Base-by-base conservation (phyloP, 805 yeast species). In the Saccharomycopsis fibuligera region DNA sequence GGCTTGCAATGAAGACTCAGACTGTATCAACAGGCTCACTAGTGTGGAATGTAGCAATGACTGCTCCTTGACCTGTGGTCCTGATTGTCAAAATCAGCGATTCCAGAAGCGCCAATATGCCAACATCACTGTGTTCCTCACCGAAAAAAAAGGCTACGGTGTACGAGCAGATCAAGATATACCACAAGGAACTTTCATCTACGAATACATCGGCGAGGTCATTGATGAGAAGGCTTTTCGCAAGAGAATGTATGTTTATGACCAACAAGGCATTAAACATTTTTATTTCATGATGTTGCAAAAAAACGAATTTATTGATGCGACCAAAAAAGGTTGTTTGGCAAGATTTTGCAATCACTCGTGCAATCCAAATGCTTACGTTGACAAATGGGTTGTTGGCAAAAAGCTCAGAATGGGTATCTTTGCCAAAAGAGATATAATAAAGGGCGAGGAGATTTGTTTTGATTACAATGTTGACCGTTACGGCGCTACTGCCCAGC, bases 351-450 rank as follows among this genome's bases (percentile, higher is more conserved):
- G 93, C 62, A 91, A 91, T 65, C 99, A 91, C 66, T 87, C 96
- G 19, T 91, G 99, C 65, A 81, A 78, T 59, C 99, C 99, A 10
- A 93, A 93, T 64, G 91, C 96, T 21, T 87, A 78, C 58, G 96
- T 91, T 38, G 96, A 91, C 64, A 91, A 91, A 68, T 91, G 99
- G 99, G 93, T 90, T 16, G 98, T 91, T 12, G 89, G 89, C 25
- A 86, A 85, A 51, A 84, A 87, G 62, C 72, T 88, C 49, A 75
- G 88, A 56, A 93, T 93, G 98, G 99, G 98, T 25, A 49, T 49
- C 23, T 93, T 91, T 62, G 86, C 97, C 44, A 85, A 85, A 57
- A 71, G 96, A 54, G 65, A 72, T 24, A 87, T 91, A 45, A 40
- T 55, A 5, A 64, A 65, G 51, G 96, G 96, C 47, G 98, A 93